Base-by-base conservation (phyloP, 2,329 filamentous ascomycete species). In the Paradendryphiella salina region DNA sequence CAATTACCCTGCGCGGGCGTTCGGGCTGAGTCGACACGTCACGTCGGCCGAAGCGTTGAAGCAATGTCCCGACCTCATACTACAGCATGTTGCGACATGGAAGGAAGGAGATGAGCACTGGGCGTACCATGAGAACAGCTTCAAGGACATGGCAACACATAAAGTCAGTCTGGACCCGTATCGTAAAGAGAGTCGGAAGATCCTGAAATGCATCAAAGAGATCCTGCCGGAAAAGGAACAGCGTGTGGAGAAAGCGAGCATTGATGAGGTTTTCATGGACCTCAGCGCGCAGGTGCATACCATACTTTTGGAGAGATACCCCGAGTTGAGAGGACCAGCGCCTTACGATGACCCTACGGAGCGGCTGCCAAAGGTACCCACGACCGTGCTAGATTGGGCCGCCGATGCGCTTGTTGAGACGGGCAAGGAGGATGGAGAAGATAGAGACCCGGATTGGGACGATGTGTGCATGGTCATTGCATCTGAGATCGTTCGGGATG, bases 81-180 rank as follows among this genome's bases (percentile, higher is more conserved):
- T 89, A 46, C 93, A 96, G 73, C 94, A 99, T 72, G 94, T 97
- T 14, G 92, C 91, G 35, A 97, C 92, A 4, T 97, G 92, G 86
- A 86, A 89, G 64, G 92, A 96, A 71, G 93, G 93, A 0, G 90
- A 96, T 56, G 87, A 88, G 60, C 89, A 84, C 65, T 99, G 94
- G 94, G 89, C 86, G 9, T 99, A 99, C 70, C 86, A 88, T 47
- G 83, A 90, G 23, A 89, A 96, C 69, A 87, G 90, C 8, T 85
- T 84, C 46, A 83, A 82, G 65, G 85, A 90, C 63, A 94, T 96
- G 61, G 85, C 83, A 32, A 92, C 87, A 26, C 88, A 96, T 72
- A 99, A 99, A 74, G 94, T 97, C 31, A 96, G 89, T 5, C 77
- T 99, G 32, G 94, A 99, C 71, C 90, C 91, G 8, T 99, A 97